Evolutionary conservation across 116 monocot species (phyloP), one percentile per base, ranked within the genome.

Genomic region (Dioscorea cayenensis): DNA sequence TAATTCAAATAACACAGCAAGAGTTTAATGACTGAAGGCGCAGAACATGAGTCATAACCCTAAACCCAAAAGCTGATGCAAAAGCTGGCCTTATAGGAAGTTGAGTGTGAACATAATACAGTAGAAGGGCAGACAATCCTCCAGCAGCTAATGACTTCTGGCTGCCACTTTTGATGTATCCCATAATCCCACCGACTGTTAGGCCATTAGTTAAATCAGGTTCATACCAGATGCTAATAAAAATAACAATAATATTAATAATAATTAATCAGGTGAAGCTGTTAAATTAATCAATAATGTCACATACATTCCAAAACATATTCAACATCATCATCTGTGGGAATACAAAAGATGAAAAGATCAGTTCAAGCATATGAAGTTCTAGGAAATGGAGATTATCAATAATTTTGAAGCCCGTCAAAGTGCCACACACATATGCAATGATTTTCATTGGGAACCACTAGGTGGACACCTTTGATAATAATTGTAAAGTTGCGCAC

Each of bases 111-210:
- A 97, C 97, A 43, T 76, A 84, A 66, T 69, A 90, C 51, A 97
- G 71, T 6, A 93, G 28, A 75, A 84, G 27, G 20, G 97, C 82
- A 43, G 97, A 90, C 63, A 76, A 32, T 6, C 84, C 92, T 70
- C 97, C 97, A 68, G 90, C 86, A 67, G 84, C 86, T 49, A 86
- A 70, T 28, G 97, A 97, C 75, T 90, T 97, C 73, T 81, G 84
- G 79, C 97, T 97, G 6, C 97, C 90, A 37, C 84, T 78, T 74
- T 97, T 97, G n/a, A 90, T 48, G 73, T 78, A 97, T 52, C 97
- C 97, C 79, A 97, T 88, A 10, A 88, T 22, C 62, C 97, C 97
- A 66, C 97, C 97, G 67, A 79, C 97, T 97, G 78, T 66, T 19
- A 70, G 19, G 28, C 12, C 71, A 66, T 29, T 28, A 43, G 20